Conservation (phyloP, 2,329 filamentous ascomycete genomes). For the Hyphodiscus sp. region DNA sequence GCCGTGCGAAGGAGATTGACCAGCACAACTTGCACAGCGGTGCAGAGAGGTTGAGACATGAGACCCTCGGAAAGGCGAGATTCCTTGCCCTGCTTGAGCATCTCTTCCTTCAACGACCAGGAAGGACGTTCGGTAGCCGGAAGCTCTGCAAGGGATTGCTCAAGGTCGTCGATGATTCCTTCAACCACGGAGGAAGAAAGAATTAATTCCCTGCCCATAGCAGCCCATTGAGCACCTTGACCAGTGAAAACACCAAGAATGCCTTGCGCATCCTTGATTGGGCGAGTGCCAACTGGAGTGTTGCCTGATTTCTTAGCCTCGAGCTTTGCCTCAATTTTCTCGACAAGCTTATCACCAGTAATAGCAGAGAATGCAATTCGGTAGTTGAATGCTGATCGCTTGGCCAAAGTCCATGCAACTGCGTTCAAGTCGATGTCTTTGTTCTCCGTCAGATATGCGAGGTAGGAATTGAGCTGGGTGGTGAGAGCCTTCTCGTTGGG, state of each 20-base stretch:
- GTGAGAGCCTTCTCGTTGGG: background rate
- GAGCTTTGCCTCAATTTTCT: background rate
- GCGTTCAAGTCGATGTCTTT: background rate
- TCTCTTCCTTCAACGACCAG: slow-evolving; percentile 27
- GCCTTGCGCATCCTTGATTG: background rate
- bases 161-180: background rate
- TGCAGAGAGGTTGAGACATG: slow-evolving; percentile 35
- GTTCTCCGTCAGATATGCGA: background rate
- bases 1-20: slow-evolving; percentile 37
- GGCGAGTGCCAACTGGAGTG: background rate
- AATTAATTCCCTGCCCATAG: slow-evolving; percentile 13
- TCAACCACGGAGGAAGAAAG: slow-evolving; percentile 19
- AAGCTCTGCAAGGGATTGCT: slow-evolving; percentile 1
- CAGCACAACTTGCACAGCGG: slow-evolving; percentile 40
- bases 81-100: slow-evolving; percentile 22
- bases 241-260: slow-evolving; percentile 14
- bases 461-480: background rate
- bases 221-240: slow-evolving; percentile 13
- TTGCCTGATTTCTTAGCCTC: background rate
- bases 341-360: background rate
- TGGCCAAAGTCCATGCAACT: background rate
- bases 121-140: slow-evolving; percentile 4
- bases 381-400: background rate
- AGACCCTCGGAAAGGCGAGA: slow-evolving; percentile 30
- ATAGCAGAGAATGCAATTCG: background rate